Evolutionary conservation across 2,329 filamentous ascomycete genomes (phyloP).

Genomic region (Pseudodiploospora longispora): DNA sequence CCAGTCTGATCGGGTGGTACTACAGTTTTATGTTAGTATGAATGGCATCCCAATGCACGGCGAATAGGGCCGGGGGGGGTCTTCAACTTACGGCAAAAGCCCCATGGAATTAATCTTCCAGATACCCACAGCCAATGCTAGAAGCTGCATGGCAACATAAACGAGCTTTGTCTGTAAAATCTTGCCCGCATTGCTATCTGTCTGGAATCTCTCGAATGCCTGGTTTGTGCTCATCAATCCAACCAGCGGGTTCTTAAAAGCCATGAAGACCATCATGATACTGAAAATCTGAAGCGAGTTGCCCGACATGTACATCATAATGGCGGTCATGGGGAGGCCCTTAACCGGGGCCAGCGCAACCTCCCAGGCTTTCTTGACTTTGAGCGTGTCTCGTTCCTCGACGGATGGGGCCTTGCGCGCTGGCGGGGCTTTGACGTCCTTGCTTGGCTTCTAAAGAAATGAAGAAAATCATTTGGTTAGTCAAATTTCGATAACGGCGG

Average conservation of each 20-base stretch:
- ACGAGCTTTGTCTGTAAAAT: constrained; percentile 78
- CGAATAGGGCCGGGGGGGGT: background rate
- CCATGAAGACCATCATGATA: constrained; percentile 99
- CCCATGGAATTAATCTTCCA: constrained; percentile 99
- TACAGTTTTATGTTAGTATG: constrained; percentile 24
- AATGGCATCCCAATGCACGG: constrained; percentile 10
- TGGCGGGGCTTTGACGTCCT: constrained; percentile 39
- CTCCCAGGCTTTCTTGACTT: constrained; percentile 99
- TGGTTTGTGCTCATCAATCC: constrained; percentile 75
- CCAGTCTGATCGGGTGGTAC: constrained; percentile 95
- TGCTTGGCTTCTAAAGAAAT: constrained; percentile 38
- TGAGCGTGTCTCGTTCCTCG: constrained; percentile 88
- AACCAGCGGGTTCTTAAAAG: constrained; percentile 92
- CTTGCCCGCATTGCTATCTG: constrained; percentile 63
- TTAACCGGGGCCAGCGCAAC: constrained; percentile 90
- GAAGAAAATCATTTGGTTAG: too few relatives aligned
- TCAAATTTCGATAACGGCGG: too few relatives aligned
- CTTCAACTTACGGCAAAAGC: constrained; percentile 67
- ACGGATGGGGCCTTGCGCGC: constrained; percentile 59
- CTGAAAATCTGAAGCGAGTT: constrained; percentile 98
- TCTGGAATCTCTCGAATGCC: constrained; percentile 88
- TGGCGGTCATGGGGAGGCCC: constrained; percentile 91
- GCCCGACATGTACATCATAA: constrained; percentile 99
- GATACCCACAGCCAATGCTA: constrained; percentile 75
- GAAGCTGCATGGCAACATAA: constrained; percentile 79